phyloP scores from a whole-genome alignment of 2,329 filamentous ascomycete genomes.

The Epichloe typhina region DNA sequence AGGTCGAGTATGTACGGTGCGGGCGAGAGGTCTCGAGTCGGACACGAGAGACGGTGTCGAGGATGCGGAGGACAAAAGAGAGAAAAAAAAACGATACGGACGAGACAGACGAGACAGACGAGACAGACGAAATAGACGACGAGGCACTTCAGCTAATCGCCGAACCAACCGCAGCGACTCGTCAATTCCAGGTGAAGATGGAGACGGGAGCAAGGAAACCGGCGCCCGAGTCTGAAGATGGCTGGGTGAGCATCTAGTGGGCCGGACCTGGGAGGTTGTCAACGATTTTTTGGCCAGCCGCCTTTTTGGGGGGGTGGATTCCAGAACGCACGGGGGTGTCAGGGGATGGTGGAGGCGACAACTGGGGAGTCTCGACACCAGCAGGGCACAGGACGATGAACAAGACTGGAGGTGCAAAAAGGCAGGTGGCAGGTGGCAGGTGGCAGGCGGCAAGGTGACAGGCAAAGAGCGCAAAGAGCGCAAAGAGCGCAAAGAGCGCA shows the following conservation, averaged over 20 bases:
- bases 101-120: not conserved
- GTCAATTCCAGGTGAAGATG: constrained; percentile 12
- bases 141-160: not conserved
- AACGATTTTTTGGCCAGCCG: constrained; percentile 20
- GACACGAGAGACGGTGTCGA: constrained; percentile 3
- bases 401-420: not conserved
- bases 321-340: constrained; percentile 2
- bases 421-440: not conserved
- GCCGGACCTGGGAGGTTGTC: constrained; percentile 16
- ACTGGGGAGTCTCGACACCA: not conserved
- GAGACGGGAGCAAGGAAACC: constrained; percentile 19
- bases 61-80: not conserved
- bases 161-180: constrained; percentile 3
- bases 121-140: not conserved
- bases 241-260: constrained; percentile 31
- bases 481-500: not conserved
- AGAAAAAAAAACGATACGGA: too few species aligned
- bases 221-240: constrained; percentile 26
- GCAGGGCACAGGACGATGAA: not conserved
- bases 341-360: constrained; percentile 3
- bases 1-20: not conserved
- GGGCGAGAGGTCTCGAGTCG: not conserved
- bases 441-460: not conserved
- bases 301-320: constrained; percentile 16
- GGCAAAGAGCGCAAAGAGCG: too few species aligned